Base-by-base conservation (phyloP, 257 asterid genomes). In the Nicotiana attenuata region DNA sequence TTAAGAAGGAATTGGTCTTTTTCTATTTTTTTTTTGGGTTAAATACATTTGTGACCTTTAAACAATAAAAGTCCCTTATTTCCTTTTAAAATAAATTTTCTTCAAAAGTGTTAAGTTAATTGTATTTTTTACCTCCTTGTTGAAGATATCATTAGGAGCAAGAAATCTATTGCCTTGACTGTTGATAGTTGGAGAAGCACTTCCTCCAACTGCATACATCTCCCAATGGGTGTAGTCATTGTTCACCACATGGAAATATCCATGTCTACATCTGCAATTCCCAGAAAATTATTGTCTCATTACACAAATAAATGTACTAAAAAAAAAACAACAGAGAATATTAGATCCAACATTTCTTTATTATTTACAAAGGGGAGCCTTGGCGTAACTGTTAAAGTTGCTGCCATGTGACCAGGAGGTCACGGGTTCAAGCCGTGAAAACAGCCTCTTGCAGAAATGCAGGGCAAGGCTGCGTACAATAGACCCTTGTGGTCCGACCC, bases 141-240 rank as follows among this genome's bases (percentile, higher is more conserved):
- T 90, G 59, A 83, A 87, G 10, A 10, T 14, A 20, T 88, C 88
- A 84, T 89, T 86, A 7, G 98, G 95, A 10, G 97, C 98, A 16
- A 92, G 91, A 84, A 94, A 94, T 69, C 97, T 63, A 38, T 94
- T 94, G 47, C 98, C 98, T 77, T 95, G 98, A 81, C 98, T 91
- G 57, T 95, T 95, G 87, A 95, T 93, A 9, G 98, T 95, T 0
- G 98, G 98, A 50, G 85, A 63, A 59, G 97, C 98, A 85, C 98
- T 95, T 5, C 98, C 98, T 10, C 98, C 98, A 76, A 95, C 88
- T 4, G 98, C 97, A 85, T 95, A 93, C 98, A 91, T 95, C 86
- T 92, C 91, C 98, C 98, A 94, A 66, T 93, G 96, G 24, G 97
- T 94, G 56, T 94, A 94, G 89, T 94, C 98, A 89, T 94, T 94